Base-by-base conservation (phyloP, 2,329 filamentous ascomycete species). In the Aspergillus sp. region DNA sequence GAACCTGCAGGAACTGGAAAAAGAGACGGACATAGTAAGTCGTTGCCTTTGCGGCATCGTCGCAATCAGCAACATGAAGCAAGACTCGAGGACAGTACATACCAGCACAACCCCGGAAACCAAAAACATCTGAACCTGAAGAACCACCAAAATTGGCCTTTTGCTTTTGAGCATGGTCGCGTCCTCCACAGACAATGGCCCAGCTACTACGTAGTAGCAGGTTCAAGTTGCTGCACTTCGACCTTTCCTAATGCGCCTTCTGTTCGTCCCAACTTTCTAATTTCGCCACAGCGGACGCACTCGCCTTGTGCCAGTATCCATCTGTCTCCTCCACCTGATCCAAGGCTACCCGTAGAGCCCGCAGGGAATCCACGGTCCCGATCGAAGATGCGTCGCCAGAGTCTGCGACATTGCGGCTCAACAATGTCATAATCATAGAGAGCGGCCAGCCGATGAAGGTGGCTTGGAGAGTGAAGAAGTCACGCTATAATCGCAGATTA, bases 1-100 rank as follows among this genome's bases (percentile, higher is more conserved):
- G 24, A 25, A 32, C 30, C 30, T 22, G 19, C 6, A 32, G 12
- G n/a, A 47, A 44, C 17, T 47, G 44, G 26, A 42, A 47, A 30
- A 37, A 39, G 8, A 47, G 20, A 1, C 41, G 44, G 14, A 45
- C 38, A 26, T 28, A 28, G 17, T 33, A 33, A 8, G 30, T 32
- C 30, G 25, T 32, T 15, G 19, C 14, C 30, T 32, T 14, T 15
- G 20, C 13, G 19, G 5, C 19, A 10, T 22, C 19, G 19, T 26
- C 19, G 20, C 25, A 22, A 25, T n/a, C 25, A 25, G 22, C 30
- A 32, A 32, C n/a, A n/a, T n/a, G n/a, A n/a, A 6, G 10, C 26
- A n/a, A 15, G 11, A 16, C 8, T 15, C 26, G n/a, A n/a, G n/a
- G n/a, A n/a, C n/a, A n/a, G 10, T 22, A 32, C 30, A 5, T 11